These are phyloP conservation scores for Metarhizium robertsii DNA, from an alignment of 2,329 filamentous ascomycete species.

Conservation along the genomic window DNA sequence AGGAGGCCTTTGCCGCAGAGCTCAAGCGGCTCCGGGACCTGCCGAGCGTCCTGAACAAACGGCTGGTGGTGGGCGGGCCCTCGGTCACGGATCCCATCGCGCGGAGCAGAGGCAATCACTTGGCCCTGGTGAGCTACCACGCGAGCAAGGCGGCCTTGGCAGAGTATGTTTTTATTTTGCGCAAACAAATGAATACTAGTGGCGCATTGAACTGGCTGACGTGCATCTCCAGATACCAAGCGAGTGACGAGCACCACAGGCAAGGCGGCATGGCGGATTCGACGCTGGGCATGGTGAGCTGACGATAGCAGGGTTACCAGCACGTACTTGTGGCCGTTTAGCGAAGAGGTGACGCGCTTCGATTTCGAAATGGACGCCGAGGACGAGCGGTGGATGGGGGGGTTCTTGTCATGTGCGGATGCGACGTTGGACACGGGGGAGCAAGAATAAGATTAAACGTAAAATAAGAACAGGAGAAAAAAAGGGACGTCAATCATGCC, in stretches of 20 bases:
- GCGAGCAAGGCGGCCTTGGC: conserved; percentile 32
- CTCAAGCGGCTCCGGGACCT: conserved; percentile 39
- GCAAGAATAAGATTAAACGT: too few relatives aligned
- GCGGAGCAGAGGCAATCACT: conserved; percentile 43
- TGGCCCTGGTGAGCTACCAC: conserved; percentile 43
- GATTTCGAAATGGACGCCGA: conserved; percentile 41
- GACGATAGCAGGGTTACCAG: conserved; percentile 34
- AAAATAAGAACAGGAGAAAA: too few relatives aligned
- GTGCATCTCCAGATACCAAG: conserved; percentile 29
- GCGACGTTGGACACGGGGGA: too few relatives aligned
- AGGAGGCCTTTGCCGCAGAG: conserved; percentile 32
- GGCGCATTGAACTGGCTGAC: too few relatives aligned
- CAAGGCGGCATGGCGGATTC: conserved; percentile 12
- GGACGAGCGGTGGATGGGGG: conserved; percentile 18
- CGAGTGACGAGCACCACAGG: conserved; percentile 41
- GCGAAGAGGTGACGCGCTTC: conserved; percentile 42
- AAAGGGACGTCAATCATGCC: too few relatives aligned
- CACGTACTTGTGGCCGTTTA: conserved; percentile 41
- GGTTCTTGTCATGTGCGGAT: too few relatives aligned
- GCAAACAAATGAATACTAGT: not conserved
- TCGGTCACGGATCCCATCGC: conserved; percentile 42
- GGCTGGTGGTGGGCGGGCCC: conserved; percentile 41
- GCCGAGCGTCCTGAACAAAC: conserved; percentile 36
- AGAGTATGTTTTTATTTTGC: conserved; percentile 10
- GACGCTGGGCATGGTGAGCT: too few relatives aligned